These are phyloP conservation scores for Cutaneotrichosporon cutaneum DNA, from an alignment of 1,284 basidiomycete genomes.

Conservation along the genomic window DNA sequence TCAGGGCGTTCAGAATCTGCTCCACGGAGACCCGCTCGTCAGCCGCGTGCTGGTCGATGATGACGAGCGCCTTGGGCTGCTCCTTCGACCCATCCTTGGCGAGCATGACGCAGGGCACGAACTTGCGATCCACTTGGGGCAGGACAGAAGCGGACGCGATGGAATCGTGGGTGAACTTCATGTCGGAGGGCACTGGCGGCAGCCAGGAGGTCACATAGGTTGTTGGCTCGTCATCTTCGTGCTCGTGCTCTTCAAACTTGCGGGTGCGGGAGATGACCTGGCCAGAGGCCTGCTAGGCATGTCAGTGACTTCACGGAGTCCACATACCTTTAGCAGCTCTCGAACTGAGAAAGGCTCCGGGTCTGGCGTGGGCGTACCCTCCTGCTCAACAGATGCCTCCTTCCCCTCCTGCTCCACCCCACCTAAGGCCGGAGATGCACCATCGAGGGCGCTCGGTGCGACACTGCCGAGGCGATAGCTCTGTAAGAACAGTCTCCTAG, in stretches of 20 bases:
- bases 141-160: slow-evolving; percentile 63
- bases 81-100: slow-evolving; percentile 26
- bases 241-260: neutral
- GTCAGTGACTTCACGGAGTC: neutral
- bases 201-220: neutral
- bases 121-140: slow-evolving; percentile 84
- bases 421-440: neutral
- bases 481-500: neutral
- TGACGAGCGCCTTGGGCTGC: slow-evolving; percentile 56
- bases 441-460: neutral
- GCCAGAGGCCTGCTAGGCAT: neutral
- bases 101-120: slow-evolving; percentile 66
- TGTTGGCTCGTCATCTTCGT: neutral
- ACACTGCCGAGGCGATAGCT: neutral
- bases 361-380: neutral
- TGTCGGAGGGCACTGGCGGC: slow-evolving; percentile 7
- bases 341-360: neutral
- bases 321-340: neutral
- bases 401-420: neutral
- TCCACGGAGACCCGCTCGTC: slow-evolving; percentile 90
- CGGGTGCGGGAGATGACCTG: slow-evolving; percentile 3
- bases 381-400: neutral
- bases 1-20: slow-evolving; percentile 67
- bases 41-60: slow-evolving; percentile 94
- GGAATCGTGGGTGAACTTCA: slow-evolving; percentile 52